Evolutionary conservation across 164 flowering plant genomes (phyloP), one percentile per base, ranked within the genome.

Genomic region (Magnolia sinica): DNA sequence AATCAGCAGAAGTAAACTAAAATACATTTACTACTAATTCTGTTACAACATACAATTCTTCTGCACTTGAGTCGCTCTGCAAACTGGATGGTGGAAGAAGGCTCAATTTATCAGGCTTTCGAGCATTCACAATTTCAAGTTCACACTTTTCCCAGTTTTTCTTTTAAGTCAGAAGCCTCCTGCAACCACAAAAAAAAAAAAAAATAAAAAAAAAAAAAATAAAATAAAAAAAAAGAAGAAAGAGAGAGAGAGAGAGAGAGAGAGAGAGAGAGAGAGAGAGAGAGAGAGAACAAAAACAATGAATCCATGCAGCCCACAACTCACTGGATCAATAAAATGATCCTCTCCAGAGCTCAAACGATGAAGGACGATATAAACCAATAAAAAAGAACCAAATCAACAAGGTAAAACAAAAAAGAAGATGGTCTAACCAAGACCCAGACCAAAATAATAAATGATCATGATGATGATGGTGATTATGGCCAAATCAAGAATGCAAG

Each of bases 71-170:
- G 31, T 73, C 68, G 23, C 50, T 51, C 59, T 50, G 63, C 11
- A 91, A 86, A 81, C 80, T 82, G 78, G 85, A 81, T 22, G 88
- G 63, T 16, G 92, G 90, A 68, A 90, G 81, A 79, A 90, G 83
- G 76, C 84, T 85, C 69, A 81, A 77, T 81, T 94, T 94, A 82
- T 83, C 85, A 23, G 81, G 78, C 80, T 88, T 96, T 83, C 88
- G 84, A 58, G 70, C 77, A 37, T 74, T 83, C 81, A 90, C 95
- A 37, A 91, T 77, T 77, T 94, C 96, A 66, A 88, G 83, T 86
- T 89, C 91, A 78, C 86, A 86, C 75, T 83, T 83, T 90, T 49
- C 85, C 89, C 65, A 96, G 87, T 82, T 92, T 91, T 74, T 77
- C 89, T 73, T 86, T 94, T 81, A 93, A 76, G 61, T 84, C 89